Evolutionary conservation across 805 yeast species (phyloP).

Genomic region (Barnettozyma sucrosica): DNA sequence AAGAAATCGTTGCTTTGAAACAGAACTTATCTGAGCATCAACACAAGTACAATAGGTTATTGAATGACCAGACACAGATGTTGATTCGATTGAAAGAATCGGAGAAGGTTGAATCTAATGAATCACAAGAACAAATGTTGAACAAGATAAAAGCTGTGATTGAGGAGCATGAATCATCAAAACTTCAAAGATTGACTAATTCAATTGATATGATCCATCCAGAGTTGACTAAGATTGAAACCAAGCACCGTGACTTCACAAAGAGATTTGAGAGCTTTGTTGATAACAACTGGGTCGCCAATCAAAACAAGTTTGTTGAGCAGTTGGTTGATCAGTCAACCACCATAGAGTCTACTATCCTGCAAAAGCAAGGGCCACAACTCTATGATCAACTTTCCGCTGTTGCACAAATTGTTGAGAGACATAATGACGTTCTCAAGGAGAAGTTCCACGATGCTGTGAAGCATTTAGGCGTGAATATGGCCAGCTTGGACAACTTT

Average conservation of each 20-base stretch:
- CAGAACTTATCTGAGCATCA: constrained; percentile 14
- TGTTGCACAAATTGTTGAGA: constrained; percentile 5
- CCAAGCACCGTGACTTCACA: constrained; percentile 14
- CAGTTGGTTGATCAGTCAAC: constrained; percentile 2
- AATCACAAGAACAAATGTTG: constrained; percentile 9
- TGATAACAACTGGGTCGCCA: constrained; percentile 14
- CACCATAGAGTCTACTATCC: neutral
- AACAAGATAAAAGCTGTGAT: constrained; percentile 11
- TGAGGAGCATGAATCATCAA: constrained; percentile 8
- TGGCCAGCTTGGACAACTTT: constrained; percentile 10
- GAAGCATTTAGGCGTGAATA: constrained; percentile 7
- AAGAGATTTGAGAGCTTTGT: constrained; percentile 12
- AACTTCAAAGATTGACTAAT: constrained; percentile 5
- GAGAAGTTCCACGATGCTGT: constrained; percentile 1
- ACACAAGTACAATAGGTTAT: constrained; percentile 6
- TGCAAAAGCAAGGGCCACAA: constrained; percentile 18
- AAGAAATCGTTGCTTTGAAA: constrained; percentile 15
- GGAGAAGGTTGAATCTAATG: constrained; percentile 5
- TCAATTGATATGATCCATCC: constrained; percentile 9
- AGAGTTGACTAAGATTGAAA: constrained; percentile 5
- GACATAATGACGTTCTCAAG: constrained; percentile 9
- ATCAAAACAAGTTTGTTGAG: constrained; percentile 14
- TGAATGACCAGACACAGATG: constrained; percentile 7
- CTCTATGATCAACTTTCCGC: constrained; percentile 14
- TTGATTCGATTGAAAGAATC: constrained; percentile 9